Evolutionary conservation across 2,329 filamentous ascomycete genomes (phyloP), one percentile per base, ranked within the genome.

Genomic region (Dactylellina sp.): DNA sequence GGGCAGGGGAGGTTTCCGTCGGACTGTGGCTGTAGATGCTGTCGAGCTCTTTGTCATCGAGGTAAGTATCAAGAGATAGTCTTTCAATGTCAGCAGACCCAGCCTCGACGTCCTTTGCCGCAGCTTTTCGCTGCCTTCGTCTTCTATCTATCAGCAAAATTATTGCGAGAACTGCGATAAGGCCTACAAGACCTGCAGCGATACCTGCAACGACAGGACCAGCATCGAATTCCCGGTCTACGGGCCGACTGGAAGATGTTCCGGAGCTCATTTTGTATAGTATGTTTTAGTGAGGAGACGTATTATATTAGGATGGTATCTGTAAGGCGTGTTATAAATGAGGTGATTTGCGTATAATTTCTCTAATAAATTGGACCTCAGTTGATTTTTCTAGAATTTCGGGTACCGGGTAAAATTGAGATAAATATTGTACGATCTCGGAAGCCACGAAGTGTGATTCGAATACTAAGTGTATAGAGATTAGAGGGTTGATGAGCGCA

Each of bases 11-110:
- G 7, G 12, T 59, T 22, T 72, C 68, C 1, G 60, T 65, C 12
- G 68, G 68, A 25, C 68, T 72, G n/a, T 72, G 18, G 24, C 16
- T 20, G 16, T 72, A 72, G 1, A 72, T 7, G 2, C 42, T 61
- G 20, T 72, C 68, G 5, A 53, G 20, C 9, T 72, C 60, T 44
- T 46, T 65, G 7, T 72, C 68, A 18, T 72, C 68, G 7, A 71
- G 20, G 16, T 72, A 72, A 11, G 68, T 72, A 39, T 24, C 59
- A n/a, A 60, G 9, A 18, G 60, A 65, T 4, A 61, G 11, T 7
- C 28, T 16, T 57, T 46, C 59, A n/a, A 9, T 39, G 59, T 49
- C 53, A 9, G 47, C 53, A 4, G 46, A 44, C 1, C 55, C 52
- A 18, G 37, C 16, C 12, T 46, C 40, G 18, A 42, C 25, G 14